A percentile compares a stretch with the other conserved stretches of the same genome.
Conservation (phyloP, 2,329 filamentous ascomycete species). For the Exophiala sp. region DNA sequence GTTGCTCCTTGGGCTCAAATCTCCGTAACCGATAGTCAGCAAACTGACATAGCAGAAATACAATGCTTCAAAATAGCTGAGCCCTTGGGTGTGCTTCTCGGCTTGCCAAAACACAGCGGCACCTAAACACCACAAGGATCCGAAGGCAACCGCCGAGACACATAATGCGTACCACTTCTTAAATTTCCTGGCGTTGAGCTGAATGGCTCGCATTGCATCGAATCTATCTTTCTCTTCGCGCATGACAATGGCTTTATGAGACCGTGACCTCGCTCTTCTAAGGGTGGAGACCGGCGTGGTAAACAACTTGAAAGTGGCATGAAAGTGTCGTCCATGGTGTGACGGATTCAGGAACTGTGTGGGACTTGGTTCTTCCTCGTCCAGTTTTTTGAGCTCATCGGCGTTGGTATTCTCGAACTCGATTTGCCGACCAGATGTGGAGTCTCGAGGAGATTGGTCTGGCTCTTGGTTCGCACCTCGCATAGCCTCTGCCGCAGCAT, state of each 20-base stretch:
- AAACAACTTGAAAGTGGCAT: constrained; percentile 15
- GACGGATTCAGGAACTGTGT: constrained; percentile 19
- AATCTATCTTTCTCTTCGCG: constrained; percentile 66
- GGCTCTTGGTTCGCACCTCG: neutral
- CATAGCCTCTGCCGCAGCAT: constrained; percentile 12
- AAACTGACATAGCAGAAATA: constrained; percentile 84
- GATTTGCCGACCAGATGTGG: constrained; percentile 8
- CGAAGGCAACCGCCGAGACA: constrained; percentile 62
- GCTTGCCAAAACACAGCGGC: constrained; percentile 66
- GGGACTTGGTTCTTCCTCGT: constrained; percentile 12
- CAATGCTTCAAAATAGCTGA: constrained; percentile 72
- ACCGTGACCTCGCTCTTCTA: constrained; percentile 20
- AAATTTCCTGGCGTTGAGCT: constrained; percentile 57
- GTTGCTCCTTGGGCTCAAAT: constrained; percentile 69
- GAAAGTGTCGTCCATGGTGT: constrained; percentile 14
- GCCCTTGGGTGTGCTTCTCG: constrained; percentile 48
- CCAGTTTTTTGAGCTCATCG: constrained; percentile 10
- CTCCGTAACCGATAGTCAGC: constrained; percentile 82
- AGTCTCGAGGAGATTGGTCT: neutral
- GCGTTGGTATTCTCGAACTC: constrained; percentile 13
- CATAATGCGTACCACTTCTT: constrained; percentile 69
- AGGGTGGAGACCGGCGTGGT: constrained; percentile 9
- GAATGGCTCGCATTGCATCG: constrained; percentile 73
- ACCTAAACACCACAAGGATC: constrained; percentile 72
- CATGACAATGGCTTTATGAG: constrained; percentile 50